Evolutionary conservation across 2,329 filamentous ascomycete genomes (phyloP).

Genomic region (Colletotrichum liriopes): DNA sequence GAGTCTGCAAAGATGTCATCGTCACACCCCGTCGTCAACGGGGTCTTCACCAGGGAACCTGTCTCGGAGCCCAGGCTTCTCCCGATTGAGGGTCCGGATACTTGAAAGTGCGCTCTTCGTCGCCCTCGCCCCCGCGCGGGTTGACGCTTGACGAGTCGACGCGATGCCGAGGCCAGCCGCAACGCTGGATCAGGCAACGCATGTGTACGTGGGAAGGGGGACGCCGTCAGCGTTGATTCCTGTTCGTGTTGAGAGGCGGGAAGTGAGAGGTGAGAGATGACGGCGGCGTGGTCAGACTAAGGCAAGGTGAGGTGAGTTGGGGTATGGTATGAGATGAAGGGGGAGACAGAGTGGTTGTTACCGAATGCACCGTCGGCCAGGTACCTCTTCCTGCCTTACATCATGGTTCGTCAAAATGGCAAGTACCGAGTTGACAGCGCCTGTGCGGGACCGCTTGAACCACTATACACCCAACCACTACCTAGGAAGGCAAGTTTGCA

Average conservation of each 20-base stretch:
- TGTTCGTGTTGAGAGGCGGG: slow-evolving; percentile 23
- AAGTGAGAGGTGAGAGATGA: slow-evolving; percentile 25
- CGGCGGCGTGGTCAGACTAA: neutral
- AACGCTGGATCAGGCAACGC: slow-evolving; percentile 27
- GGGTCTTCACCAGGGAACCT: neutral
- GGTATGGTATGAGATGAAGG: neutral
- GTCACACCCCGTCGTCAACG: neutral
- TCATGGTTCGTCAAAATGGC: neutral
- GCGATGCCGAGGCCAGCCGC: slow-evolving; percentile 39
- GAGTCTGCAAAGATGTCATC: slow-evolving; percentile 25
- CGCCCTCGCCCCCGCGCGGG: slow-evolving; percentile 11
- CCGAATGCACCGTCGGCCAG: neutral
- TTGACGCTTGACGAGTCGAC: slow-evolving; percentile 4
- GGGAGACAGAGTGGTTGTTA: neutral
- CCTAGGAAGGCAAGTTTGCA: neutral
- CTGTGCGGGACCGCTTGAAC: neutral
- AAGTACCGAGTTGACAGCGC: neutral
- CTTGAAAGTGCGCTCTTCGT: slow-evolving; percentile 2
- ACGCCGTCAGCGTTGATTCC: slow-evolving; percentile 8
- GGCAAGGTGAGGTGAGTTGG: neutral
- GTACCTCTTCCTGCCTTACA: neutral
- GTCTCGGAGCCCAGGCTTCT: neutral
- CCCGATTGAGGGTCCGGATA: neutral
- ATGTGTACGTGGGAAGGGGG: neutral
- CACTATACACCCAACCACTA: too few relatives aligned